These are phyloP conservation scores for Circinella minor DNA, from an alignment of 371 early-diverging fungal genomes.

Conservation along the genomic window DNA sequence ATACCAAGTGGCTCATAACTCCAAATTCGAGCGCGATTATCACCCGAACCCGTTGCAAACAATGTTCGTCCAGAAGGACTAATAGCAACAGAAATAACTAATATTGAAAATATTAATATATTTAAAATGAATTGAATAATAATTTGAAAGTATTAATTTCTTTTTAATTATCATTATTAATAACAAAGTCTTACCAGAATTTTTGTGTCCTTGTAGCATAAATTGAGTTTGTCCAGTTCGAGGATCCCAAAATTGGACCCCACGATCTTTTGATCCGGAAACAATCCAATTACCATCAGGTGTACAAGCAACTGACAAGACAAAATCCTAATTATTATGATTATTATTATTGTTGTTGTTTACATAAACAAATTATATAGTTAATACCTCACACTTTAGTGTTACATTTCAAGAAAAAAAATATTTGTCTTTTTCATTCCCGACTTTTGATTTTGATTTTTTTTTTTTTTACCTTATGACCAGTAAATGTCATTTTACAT, in stretches of 20 bases:
- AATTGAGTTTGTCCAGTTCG: slow-evolving; percentile 80
- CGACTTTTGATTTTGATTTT: not conserved
- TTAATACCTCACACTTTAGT: too few species aligned
- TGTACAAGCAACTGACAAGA: slow-evolving; percentile 93
- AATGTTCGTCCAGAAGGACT: slow-evolving; percentile 78
- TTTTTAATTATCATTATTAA: too few species aligned
- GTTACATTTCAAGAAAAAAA: too few species aligned
- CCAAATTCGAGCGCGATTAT: slow-evolving; percentile 94
- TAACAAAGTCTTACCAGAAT: slow-evolving; percentile 70
- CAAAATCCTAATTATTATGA: slow-evolving; percentile 76
- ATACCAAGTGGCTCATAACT: slow-evolving; percentile 59
- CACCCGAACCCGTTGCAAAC: slow-evolving; percentile 98
- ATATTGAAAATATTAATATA: not conserved
- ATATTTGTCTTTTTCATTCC: not conserved
- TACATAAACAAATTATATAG: not conserved
- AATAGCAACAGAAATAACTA: slow-evolving; percentile 91
- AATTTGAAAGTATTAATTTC: too few species aligned
- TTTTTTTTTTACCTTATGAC: slow-evolving; percentile 48
- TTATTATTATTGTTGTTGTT: not conserved
- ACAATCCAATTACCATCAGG: slow-evolving; percentile 94
- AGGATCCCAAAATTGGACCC: slow-evolving; percentile 96
- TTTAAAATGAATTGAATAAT: too few species aligned
- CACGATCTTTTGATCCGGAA: slow-evolving; percentile 93
- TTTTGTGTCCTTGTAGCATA: slow-evolving; percentile 96
- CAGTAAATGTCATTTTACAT: slow-evolving; percentile 56